Base-by-base conservation (phyloP, 2,329 filamentous ascomycete genomes). In the Whalleya microplaca region DNA sequence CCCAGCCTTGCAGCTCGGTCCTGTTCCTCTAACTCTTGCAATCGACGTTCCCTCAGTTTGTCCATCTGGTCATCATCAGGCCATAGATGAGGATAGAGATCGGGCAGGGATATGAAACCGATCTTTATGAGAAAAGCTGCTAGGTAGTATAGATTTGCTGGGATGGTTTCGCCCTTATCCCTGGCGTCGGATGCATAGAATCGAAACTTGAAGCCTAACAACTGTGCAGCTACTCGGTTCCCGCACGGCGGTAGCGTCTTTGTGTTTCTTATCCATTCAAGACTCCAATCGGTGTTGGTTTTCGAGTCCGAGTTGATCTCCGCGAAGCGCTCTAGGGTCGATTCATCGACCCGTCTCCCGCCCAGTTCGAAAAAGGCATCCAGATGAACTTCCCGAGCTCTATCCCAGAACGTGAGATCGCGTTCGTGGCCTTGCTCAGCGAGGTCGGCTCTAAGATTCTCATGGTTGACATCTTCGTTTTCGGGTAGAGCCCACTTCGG, bases 161-260 rank as follows among this genome's bases (percentile, higher is more conserved):
- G 95, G 2, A 98, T 80, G 2, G 87, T 81, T 67, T 98, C 95
- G 1, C 83, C 79, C 51, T 87, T 83, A 57, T 91, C 86, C 53
- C 94, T 85, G 37, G 89, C 87, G 23, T 87, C 80, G 0, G 92
- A 96, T 41, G 91, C 90, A 70, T 99, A 99, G 73, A 96, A 99
- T 14, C 91, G 90, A 48, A 99, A 83, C 75, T 99, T 99, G 81
- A 99, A 99, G 3, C 95, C 95, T 14, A 99, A 86, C 2, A 99
- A 83, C 71, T 98, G 95, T 27, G 96, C 96, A 1, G 95, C 95
- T 56, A 96, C 91, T 43, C 89, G 86, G 71, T 97, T 99, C 27
- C 96, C 95, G 27, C 84, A 81, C 1, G 93, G 92, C 3, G 93
- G 93, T 2, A 95, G 76, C 0, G 91, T 96, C 53, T 87, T 88